Evolutionary conservation across 2,329 filamentous ascomycete species (phyloP), one percentile per base, ranked within the genome.

Genomic region (Claviceps africana): DNA sequence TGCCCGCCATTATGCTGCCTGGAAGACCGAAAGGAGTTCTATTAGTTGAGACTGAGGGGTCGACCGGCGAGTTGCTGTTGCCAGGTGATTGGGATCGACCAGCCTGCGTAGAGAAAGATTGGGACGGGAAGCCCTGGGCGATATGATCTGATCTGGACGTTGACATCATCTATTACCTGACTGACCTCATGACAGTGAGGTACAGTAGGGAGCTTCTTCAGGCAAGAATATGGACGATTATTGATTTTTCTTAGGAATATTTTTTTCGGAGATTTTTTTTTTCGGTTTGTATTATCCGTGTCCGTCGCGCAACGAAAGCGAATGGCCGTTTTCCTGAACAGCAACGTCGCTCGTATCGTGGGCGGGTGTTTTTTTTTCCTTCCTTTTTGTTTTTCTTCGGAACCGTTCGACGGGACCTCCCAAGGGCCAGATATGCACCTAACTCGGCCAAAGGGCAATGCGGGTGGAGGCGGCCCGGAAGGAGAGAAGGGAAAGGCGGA

Each of bases 131-230:
- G 72, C 87, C 87, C 70, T 93, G 81, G 67, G 84, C 85, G 75
- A 93, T 79, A 69, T 91, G 86, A 68, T 95, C 88, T 64, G 87
- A 81, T 79, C 88, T 85, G 69, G 84, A 77, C 72, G 80, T 87
- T 76, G 87, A 86, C 89, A 95, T 95, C 89, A 91, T 89, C 79
- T 76, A 89, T 89, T 89, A 87, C 72, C 64, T 71, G 69, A 48
- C 51, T 49, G 51, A 53, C 51, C 53, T 53, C 51, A 53, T 55
- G 51, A 55, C 53, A 53, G 46, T 48, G 51, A 53, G 51, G 44
- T 42, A 45, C 50, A 50, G 40, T 37, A 47, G 35, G 37, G 30
- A 39, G 39, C 43, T n/a, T n/a, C 30, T 25, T 35, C 15, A 4
- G 28, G 46, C 30, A 31, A 35, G 21, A n/a, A 33, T 48, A 31